Base-by-base conservation (phyloP, 2,329 filamentous ascomycete genomes). In the Verticillium albo-atrum region DNA sequence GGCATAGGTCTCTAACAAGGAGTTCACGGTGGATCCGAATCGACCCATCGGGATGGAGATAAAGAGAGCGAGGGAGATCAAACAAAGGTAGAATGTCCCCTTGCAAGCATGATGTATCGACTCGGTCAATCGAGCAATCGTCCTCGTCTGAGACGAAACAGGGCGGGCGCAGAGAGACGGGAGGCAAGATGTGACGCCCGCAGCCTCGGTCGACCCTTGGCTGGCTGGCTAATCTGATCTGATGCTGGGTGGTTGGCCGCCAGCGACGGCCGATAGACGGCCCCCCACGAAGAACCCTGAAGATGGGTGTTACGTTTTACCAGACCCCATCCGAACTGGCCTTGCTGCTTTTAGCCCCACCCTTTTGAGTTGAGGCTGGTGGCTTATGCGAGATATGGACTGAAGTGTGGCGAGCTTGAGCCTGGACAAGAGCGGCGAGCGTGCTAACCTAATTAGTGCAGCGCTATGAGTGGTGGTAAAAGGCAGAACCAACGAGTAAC, bases 1-100 rank as follows among this genome's bases (percentile, higher is more conserved):
- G 55, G 75, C 73, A 60, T 83, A 84, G 14, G 78, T 77, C 54
- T 78, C 74, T 20, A 83, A 68, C 15, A 84, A 71, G 7, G 74
- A 74, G 4, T 70, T 68, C 52, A 83, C 75, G 20, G 73, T 72
- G 56, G 74, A 69, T 56, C 77, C 74, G 62, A 84, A 80, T 35
- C 72, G 68, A 27, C 70, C 75, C 74, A 74, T 74, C 30, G 35
- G 69, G 65, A 51, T 28, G 59, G 42, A 34, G 42, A 56, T 52
- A 25, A 9, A 23, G n/a, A 25, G 7, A 20, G 7, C 10, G 4
- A 4, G 42, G 20, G 4, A 23, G 42, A 25, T 50, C 42, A 23
- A 50, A 20, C 42, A 25, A 50, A 9, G 20, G 9, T 50, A 20
- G 20, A n/a, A n/a, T 26, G 20, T 50, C 42, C 25, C 42, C 7